A percentile compares a stretch with the other conserved stretches of the same genome.
phyloP scores from a whole-genome alignment of 768 basidiomycete genomes.

The Rhodosporidiobolus odoratus region DNA sequence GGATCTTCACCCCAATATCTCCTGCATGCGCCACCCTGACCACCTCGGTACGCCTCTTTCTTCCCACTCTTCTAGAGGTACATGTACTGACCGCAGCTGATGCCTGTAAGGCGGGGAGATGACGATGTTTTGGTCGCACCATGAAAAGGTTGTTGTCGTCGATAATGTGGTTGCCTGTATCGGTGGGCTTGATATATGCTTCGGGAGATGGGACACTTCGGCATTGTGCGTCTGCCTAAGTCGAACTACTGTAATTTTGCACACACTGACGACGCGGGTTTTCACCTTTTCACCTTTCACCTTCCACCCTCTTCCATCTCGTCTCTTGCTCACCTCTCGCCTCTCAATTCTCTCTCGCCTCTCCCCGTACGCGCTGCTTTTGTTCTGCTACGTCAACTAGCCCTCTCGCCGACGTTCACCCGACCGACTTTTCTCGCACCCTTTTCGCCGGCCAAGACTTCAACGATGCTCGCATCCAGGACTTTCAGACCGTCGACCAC shows the following conservation, averaged over 20 bases:
- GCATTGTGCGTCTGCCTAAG: no score
- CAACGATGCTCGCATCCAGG: conserved; percentile 72
- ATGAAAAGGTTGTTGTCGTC: conserved; percentile 85
- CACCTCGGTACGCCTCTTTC: conserved; percentile 57
- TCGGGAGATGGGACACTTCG: conserved; percentile 99
- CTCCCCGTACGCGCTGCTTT: no score
- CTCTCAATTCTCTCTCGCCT: background rate
- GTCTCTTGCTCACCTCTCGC: background rate
- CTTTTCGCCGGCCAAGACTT: conserved; percentile 92
- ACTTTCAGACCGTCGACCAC: conserved; percentile 73
- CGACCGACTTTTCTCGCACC: conserved; percentile 70
- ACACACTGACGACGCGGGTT: conserved; percentile 62
- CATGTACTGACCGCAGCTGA: background rate
- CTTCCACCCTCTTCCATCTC: background rate
- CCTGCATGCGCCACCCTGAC: conserved; percentile 83
- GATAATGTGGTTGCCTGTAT: conserved; percentile 81
- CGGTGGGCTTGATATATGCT: conserved; percentile 82
- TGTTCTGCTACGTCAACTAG: conserved; percentile 36
- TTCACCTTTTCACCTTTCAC: background rate
- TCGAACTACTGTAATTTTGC: no score
- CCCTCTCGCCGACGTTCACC: conserved; percentile 87
- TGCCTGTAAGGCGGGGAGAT: conserved; percentile 32
- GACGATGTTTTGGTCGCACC: conserved; percentile 65
- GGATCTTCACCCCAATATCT: conserved; percentile 76
- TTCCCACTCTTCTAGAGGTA: background rate